Percentiles rank a stretch among this genome's conserved stretches.
Evolutionary conservation across 805 yeast genomes (phyloP).

Genomic region (Starmerella stigmatis): DNA sequence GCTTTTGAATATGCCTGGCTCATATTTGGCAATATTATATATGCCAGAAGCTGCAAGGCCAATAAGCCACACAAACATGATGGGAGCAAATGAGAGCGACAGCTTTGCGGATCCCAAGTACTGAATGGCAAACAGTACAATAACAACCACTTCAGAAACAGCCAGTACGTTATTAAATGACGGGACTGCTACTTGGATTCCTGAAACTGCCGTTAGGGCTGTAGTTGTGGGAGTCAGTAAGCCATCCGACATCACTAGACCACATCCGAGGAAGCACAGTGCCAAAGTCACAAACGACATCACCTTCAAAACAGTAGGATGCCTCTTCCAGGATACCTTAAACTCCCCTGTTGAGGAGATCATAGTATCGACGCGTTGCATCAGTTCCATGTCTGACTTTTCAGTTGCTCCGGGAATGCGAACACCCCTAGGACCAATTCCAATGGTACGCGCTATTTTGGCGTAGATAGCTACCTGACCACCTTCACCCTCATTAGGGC

Average conservation of each 20-base stretch:
- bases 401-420: slow-evolving; percentile 13
- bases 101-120: slow-evolving; percentile 42
- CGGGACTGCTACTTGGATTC: slow-evolving; percentile 45
- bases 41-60: slow-evolving; percentile 39
- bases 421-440: slow-evolving; percentile 26
- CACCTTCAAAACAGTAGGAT: slow-evolving; percentile 6
- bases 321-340: slow-evolving; percentile 9
- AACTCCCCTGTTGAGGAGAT: background rate
- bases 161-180: slow-evolving; percentile 34
- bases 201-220: slow-evolving; percentile 47
- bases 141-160: slow-evolving; percentile 40
- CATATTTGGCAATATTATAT: slow-evolving; percentile 35
- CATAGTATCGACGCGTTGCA: slow-evolving; percentile 11
- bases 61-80: slow-evolving; percentile 43
- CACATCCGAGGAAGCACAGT: slow-evolving; percentile 43
- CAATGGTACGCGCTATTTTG: slow-evolving; percentile 42
- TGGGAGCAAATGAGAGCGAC: slow-evolving; percentile 45
- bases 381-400: slow-evolving; percentile 12
- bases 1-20: slow-evolving; percentile 39
- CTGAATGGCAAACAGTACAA: slow-evolving; percentile 40
- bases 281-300: slow-evolving; percentile 11
- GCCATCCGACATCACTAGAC: slow-evolving; percentile 50
- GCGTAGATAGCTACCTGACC: slow-evolving; percentile 57
- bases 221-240: slow-evolving; percentile 55
- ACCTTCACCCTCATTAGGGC: slow-evolving; percentile 53